Evolutionary conservation across 805 yeast species (phyloP), one percentile per base, ranked within the genome.

Genomic region (Barnettozyma sp.): DNA sequence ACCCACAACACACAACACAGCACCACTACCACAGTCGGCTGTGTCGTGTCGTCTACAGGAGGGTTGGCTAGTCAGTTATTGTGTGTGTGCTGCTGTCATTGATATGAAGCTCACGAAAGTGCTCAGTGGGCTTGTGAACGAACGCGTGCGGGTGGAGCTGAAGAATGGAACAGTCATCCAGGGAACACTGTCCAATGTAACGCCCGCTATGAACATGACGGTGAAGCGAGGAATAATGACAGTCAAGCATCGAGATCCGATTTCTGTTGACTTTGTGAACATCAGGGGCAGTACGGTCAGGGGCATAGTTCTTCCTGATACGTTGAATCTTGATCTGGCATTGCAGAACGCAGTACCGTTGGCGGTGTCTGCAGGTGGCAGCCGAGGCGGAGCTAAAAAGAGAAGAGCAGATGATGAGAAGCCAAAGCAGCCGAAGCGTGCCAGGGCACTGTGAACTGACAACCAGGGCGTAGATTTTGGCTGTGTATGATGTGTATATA

Each of bases 131-230:
- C 65, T 90, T 51, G 74, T 80, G 25, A 78, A 81, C 39, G 97
- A 87, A 60, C 78, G 86, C 34, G 90, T 90, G 2, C 87, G 90
- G 35, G 82, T 88, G 14, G 97, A 88, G 56, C 66, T 90, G 52
- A 90, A 88, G 58, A 86, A 90, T 59, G 97, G 97, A 26, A 83
- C 90, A 5, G 70, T 84, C 5, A 73, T 90, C 6, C 74, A 82
- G 49, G 97, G 97, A 0, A 83, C 88, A 11, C 65, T 90, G 18
- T 75, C 82, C 26, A 75, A 87, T 6, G 95, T 92, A 26, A 70
- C 95, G 3, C 95, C 96, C 19, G 73, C 82, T 43, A 88, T 88
- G 97, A 88, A 88, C 59, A 77, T 88, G 30, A 76, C 85, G 5
- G 59, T 88, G 42, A 77, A 82, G 49, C 82, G 82, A 45, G 90